Base-by-base conservation (phyloP, 78 protist species). In the Dictyostelium intermedium region DNA sequence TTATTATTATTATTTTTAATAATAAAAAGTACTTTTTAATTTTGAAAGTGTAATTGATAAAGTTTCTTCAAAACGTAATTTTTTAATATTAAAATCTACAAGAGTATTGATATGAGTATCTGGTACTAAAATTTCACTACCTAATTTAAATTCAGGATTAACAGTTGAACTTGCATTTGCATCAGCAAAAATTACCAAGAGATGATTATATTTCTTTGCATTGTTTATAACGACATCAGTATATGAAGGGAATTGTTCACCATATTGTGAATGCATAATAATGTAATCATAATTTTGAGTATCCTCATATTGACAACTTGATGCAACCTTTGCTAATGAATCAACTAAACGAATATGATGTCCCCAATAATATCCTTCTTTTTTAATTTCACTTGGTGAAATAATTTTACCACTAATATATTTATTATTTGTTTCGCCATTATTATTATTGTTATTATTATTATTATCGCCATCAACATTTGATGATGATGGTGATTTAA, bases 321-420 rank as follows among this genome's bases (percentile, higher is more conserved):
- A 16, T 6, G 60, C 80, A 30, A 63, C 45, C 8, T 16, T 5
- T 37, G 43, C 85, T 10, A 89, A 23, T 34, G 74, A 41, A 4
- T 89, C 80, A 9, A 63, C 94, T 8, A 30, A 61, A 41, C 94
- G 47, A 8, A 89, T 30, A 63, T 78, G 85, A 37, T 89, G 83
- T 10, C 94, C 94, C 94, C 94, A 89, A 34, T 89, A 89, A 43
- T 89, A 83, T 20, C 94, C 94, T 11, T 80, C 87, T 13, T 63
- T 32, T 72, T 80, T 78, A 32, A 89, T 83, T 2, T 80, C 72
- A 20, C 25, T 11, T 47, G 87, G 70, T 47, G 94, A 89, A 1
- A 89, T 76, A 56, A 89, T 18, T 18, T 70, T 60, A n/a, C 94
- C 94, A 18, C 32, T 3, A 4, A 27, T 41, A 32, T 34, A 70